These are phyloP conservation scores for Colletotrichum sp. DNA, from an alignment of 2,329 filamentous ascomycete genomes.

Conservation along the genomic window DNA sequence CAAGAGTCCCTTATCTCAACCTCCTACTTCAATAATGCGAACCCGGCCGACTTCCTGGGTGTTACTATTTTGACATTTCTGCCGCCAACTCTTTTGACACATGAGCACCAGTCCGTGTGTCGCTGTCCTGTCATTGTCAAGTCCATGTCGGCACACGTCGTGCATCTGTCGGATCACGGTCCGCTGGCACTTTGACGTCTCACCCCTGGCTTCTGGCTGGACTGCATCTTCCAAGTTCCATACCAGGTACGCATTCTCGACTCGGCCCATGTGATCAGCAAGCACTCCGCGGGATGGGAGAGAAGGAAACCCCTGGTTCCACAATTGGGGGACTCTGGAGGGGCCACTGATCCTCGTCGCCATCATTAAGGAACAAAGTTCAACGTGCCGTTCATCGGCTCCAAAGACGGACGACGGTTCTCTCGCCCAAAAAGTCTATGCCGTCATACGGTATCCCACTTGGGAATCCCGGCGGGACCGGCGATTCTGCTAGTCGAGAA, in stretches of 20 bases:
- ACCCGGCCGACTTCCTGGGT: background rate
- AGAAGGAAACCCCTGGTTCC: background rate
- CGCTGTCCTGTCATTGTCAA: background rate
- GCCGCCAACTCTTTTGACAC: background rate
- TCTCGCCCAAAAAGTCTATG: constrained; percentile 6
- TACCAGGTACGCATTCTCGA: background rate
- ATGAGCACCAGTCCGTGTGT: background rate
- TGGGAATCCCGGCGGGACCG: constrained; percentile 6
- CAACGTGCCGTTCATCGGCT: background rate
- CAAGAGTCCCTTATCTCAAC: background rate
- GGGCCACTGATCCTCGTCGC: background rate
- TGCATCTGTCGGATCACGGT: background rate
- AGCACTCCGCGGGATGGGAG: background rate
- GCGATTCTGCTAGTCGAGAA: background rate
- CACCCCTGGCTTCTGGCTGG: background rate
- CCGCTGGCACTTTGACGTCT: background rate
- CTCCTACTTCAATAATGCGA: background rate
- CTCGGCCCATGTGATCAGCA: background rate
- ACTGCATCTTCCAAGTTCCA: background rate
- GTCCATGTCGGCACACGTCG: background rate
- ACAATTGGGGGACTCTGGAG: background rate
- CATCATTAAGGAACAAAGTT: background rate
- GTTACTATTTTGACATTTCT: background rate
- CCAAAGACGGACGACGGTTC: background rate
- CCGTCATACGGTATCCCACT: constrained; percentile 14